A percentile compares a stretch with the other conserved stretches of the same genome.
phyloP scores from a whole-genome alignment of 2,329 filamentous ascomycete genomes.

The Penicillium sp. region DNA sequence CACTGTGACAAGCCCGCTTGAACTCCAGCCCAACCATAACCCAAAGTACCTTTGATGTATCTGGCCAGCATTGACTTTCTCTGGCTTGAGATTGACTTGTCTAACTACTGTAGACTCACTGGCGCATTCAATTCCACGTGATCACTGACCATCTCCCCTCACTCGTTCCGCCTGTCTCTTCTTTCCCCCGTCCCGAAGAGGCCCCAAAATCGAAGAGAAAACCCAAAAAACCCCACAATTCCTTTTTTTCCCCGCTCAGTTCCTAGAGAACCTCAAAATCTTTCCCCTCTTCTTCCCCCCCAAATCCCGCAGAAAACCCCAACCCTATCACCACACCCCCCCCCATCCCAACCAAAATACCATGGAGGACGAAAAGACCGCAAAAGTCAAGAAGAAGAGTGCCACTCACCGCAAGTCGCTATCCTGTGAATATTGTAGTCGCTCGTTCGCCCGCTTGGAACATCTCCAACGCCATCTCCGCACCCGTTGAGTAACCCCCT shows the following conservation, averaged over 20 bases:
- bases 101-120: not conserved
- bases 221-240: constrained; percentile 38
- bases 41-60: not conserved
- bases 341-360: constrained; percentile 4
- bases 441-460: constrained; percentile 53
- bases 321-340: constrained; percentile 14
- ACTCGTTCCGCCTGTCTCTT: constrained; percentile 3
- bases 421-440: constrained; percentile 53
- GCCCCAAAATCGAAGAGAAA: not conserved
- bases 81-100: not conserved
- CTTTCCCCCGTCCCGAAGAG: not conserved
- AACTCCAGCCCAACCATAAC: not conserved
- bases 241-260: constrained; percentile 43
- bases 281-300: constrained; percentile 35
- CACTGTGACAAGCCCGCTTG: not conserved
- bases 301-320: constrained; percentile 20
- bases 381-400: constrained; percentile 48
- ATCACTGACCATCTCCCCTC: constrained; percentile 27
- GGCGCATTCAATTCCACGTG: constrained; percentile 21
- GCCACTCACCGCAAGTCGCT: constrained; percentile 51
- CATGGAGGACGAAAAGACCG: constrained; percentile 47
- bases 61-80: not conserved
- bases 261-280: constrained; percentile 27
- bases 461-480: constrained; percentile 57
- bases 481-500: constrained; percentile 51